phyloP scores from a whole-genome alignment of 1,284 basidiomycete genomes.

The Fomitopsis betulina region DNA sequence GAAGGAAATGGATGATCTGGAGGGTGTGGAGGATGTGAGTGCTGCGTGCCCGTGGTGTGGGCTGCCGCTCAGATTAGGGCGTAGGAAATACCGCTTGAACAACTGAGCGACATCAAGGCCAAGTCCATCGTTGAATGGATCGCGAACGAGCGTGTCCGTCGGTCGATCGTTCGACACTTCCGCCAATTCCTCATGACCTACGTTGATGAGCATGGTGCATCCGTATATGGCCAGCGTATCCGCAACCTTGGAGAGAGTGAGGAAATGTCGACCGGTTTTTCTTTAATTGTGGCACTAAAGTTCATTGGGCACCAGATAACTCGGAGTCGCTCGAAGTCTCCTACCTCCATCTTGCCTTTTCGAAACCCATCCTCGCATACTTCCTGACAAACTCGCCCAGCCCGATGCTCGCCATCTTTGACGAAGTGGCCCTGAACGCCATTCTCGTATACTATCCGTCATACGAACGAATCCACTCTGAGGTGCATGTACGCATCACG shows the following conservation, averaged over 20 bases:
- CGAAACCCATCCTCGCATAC: conserved; percentile 94
- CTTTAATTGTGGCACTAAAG: not conserved
- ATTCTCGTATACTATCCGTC: conserved; percentile 95
- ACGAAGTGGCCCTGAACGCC: conserved; percentile 91
- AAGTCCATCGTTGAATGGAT: conserved; percentile 98
- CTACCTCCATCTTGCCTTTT: conserved; percentile 85
- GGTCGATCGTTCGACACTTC: conserved; percentile 91
- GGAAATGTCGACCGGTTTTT: conserved; percentile 24
- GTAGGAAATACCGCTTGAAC: conserved; percentile 52
- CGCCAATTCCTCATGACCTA: conserved; percentile 95
- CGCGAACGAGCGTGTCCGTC: conserved; percentile 83
- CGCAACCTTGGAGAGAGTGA: conserved; percentile 91
- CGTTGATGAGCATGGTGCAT: conserved; percentile 86
- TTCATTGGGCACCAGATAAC: conserved; percentile 59
- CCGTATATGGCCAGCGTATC: conserved; percentile 94
- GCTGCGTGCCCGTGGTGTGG: not conserved
- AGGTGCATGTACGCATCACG: conserved; percentile 96
- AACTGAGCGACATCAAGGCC: conserved; percentile 96
- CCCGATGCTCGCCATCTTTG: conserved; percentile 92
- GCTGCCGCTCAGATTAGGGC: not conserved
- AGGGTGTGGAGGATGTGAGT: conserved; percentile 77
- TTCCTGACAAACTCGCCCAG: conserved; percentile 95
- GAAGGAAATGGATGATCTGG: conserved; percentile 79
- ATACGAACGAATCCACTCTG: conserved; percentile 96
- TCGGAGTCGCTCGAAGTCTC: conserved; percentile 97